Conservation (phyloP, 768 basidiomycete species). For the Kwoniella botswanensis region DNA sequence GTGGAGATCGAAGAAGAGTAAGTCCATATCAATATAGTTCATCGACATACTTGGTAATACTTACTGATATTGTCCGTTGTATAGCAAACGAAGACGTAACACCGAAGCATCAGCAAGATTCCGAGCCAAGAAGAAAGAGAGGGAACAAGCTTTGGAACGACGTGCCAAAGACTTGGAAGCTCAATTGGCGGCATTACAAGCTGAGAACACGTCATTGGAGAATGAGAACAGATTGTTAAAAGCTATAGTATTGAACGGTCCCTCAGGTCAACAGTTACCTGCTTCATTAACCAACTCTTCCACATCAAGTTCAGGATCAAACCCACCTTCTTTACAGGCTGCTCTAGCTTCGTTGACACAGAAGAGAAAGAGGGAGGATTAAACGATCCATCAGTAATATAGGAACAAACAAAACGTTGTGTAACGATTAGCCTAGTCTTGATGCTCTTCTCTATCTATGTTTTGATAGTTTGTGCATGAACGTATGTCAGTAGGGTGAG, state of each 20-base stretch:
- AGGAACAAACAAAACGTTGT: not conserved
- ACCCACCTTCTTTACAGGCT: conserved; percentile 13
- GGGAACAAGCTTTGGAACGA: conserved; percentile 53
- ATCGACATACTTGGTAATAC: not conserved
- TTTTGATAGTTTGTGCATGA: no score
- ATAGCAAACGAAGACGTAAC: conserved; percentile 54
- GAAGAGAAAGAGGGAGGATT: conserved; percentile 30
- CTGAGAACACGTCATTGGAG: conserved; percentile 48
- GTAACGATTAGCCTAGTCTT: not conserved
- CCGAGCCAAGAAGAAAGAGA: conserved; percentile 58
- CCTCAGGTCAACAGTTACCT: conserved; percentile 5
- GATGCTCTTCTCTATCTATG: not conserved
- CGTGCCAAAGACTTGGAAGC: conserved; percentile 51
- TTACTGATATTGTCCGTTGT: not conserved
- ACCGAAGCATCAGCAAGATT: conserved; percentile 57
- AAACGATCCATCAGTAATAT: not conserved
- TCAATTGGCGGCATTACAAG: conserved; percentile 41
- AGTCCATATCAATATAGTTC: conserved; percentile 10
- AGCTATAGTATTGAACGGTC: conserved; percentile 44
- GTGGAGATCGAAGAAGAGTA: conserved; percentile 53
- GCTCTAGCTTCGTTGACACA: conserved; percentile 25
- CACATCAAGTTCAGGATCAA: not conserved
- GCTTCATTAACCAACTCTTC: conserved; percentile 1
- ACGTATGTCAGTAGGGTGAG: not conserved
- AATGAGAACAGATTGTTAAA: conserved; percentile 51